Base-by-base conservation (phyloP, 495 filamentous ascomycete species). In the Melanomma pulvis-pyrius region DNA sequence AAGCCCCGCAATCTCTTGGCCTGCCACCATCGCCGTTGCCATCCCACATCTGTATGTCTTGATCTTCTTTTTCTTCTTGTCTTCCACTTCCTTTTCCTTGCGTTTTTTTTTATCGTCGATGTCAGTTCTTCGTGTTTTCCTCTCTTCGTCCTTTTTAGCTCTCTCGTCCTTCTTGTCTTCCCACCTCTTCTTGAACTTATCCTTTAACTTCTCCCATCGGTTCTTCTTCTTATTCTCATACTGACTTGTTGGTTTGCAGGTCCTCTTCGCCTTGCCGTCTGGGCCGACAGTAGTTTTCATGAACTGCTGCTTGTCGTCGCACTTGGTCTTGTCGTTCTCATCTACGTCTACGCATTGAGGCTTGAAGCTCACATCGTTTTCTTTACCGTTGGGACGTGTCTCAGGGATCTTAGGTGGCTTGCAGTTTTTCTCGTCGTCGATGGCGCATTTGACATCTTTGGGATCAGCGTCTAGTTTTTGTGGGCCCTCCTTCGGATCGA, bases 181-280 rank as follows among this genome's bases (percentile, higher is more conserved):
- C 58, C 58, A 61, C 22, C 6, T 49, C 46, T 61, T 51, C 47
- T 61, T 61, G 26, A 61, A 51, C 47, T 51, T 61, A 29, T 61
- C 44, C 22, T 36, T 49, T 13, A 50, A 13, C 17, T 61, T 51
- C 11, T 61, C n/a, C 29, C 19, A 17, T 34, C 47, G 28, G 28
- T 19, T 34, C 19, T 51, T 49, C 46, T 61, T 61, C 41, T 51
- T 61, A 1, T 61, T 36, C 26, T 51, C 13, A 51, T 61, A 61
- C 22, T 36, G 22, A 21, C 47, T 21, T 15, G 22, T 61, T 39
- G 41, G 44, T 29, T 51, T 51, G 28, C 58, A 61, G 6, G 13
- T 32, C 28, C 22, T 51, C 44, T 51, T 61, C 28, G 44, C 58
- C 29, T 61, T 61, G 41, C 58, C 58, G 26, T 61, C 47, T 30